Evolutionary conservation across 2,329 filamentous ascomycete genomes (phyloP).

Genomic region (Apiospora koreana): DNA sequence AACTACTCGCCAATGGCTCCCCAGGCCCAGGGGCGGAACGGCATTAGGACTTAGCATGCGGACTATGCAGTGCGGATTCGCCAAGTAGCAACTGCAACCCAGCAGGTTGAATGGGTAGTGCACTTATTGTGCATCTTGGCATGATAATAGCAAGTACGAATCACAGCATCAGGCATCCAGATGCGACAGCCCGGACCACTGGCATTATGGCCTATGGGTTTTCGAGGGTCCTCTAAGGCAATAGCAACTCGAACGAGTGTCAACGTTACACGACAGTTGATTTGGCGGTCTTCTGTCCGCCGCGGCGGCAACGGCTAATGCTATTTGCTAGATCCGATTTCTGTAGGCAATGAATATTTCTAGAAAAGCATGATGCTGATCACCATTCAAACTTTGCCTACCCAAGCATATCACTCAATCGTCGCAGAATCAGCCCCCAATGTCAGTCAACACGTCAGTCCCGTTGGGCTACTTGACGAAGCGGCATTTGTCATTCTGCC

Average conservation of each 20-base stretch:
- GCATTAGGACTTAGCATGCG: conserved; percentile 6
- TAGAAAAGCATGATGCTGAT: neutral
- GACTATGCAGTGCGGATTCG: neutral
- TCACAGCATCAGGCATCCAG: neutral
- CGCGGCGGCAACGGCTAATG: neutral
- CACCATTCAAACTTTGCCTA: neutral
- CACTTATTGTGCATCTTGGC: neutral
- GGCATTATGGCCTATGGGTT: too few relatives aligned
- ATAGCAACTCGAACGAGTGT: neutral
- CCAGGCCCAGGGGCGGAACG: neutral
- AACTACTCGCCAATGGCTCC: neutral
- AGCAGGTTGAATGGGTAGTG: neutral
- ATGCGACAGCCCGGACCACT: neutral
- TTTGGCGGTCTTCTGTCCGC: neutral
- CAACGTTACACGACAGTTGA: neutral
- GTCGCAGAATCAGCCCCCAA: neutral
- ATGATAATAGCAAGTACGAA: neutral
- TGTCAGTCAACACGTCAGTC: neutral
- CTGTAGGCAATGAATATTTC: neutral
- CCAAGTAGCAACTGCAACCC: neutral
- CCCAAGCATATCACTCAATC: neutral
- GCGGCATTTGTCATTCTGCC: neutral
- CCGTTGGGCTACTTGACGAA: neutral
- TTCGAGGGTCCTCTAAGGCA: neutral
- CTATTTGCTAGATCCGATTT: neutral